These are phyloP conservation scores for Phialophora chinensis DNA, from an alignment of 2,329 filamentous ascomycete species.

Conservation along the genomic window DNA sequence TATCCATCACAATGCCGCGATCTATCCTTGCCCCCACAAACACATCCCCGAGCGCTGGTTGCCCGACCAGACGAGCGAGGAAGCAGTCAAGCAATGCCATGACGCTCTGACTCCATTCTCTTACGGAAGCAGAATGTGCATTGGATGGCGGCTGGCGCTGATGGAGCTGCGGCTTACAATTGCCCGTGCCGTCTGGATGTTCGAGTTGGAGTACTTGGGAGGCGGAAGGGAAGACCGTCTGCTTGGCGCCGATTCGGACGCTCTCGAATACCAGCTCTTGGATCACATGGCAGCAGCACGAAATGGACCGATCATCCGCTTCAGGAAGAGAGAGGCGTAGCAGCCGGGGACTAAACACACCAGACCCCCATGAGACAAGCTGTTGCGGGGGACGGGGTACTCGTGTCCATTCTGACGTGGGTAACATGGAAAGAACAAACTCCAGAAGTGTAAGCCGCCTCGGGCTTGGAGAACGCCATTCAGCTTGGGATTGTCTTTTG, in stretches of 20 bases:
- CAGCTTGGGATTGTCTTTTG: neutral
- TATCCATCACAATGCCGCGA: conserved; percentile 44
- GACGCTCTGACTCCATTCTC: conserved; percentile 19
- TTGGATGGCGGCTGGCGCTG: conserved; percentile 9
- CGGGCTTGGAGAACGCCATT: neutral
- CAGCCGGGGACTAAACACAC: neutral
- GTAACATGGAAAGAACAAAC: neutral
- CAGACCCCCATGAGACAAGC: no score
- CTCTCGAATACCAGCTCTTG: conserved; percentile 20
- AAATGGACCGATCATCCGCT: conserved; percentile 23
- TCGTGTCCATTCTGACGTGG: neutral
- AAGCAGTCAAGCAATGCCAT: conserved; percentile 51
- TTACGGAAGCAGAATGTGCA: conserved; percentile 15
- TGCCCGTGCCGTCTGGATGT: conserved; percentile 11
- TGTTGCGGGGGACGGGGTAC: no score
- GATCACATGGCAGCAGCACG: conserved; percentile 23
- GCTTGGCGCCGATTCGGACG: conserved; percentile 3
- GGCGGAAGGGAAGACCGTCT: conserved; percentile 14
- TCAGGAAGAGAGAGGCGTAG: conserved; percentile 21
- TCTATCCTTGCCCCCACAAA: conserved; percentile 41
- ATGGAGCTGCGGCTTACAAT: conserved; percentile 5
- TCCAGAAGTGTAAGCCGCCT: neutral
- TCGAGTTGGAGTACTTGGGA: conserved; percentile 6
- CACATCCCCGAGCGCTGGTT: conserved; percentile 35
- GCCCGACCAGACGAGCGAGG: conserved; percentile 47